Conservation (phyloP, 352 stramenopile genomes). For the Thalassiosira livingstoniorum region DNA sequence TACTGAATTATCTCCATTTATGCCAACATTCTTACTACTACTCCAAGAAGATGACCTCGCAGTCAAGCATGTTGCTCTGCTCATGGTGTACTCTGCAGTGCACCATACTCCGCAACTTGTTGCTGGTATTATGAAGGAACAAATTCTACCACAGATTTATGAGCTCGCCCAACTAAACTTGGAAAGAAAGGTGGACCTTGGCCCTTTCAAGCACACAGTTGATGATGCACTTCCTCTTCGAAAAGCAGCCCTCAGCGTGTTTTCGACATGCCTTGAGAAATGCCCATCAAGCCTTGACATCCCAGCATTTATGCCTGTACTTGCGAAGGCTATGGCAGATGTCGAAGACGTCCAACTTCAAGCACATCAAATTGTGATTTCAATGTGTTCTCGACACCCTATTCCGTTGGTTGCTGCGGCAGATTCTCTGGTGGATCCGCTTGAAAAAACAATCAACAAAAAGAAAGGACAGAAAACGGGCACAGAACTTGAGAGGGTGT, state of each 20-base stretch:
- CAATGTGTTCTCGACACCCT: slow-evolving; percentile 88
- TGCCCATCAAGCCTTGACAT: slow-evolving; percentile 93
- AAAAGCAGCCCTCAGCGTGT: slow-evolving; percentile 93
- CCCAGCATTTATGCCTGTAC: slow-evolving; percentile 91
- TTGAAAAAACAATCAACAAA: slow-evolving; percentile 96
- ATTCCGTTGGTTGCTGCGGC: slow-evolving; percentile 89
- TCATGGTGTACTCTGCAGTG: slow-evolving; percentile 95
- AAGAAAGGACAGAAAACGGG: slow-evolving; percentile 96
- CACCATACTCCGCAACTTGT: slow-evolving; percentile 92
- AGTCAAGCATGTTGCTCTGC: slow-evolving; percentile 93
- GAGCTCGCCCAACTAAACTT: slow-evolving; percentile 91
- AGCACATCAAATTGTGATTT: slow-evolving; percentile 96
- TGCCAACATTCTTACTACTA: slow-evolving; percentile 92
- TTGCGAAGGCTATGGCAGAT: slow-evolving; percentile 92
- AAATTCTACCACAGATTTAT: slow-evolving; percentile 92
- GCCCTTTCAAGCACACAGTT: slow-evolving; percentile 99
- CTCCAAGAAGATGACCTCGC: slow-evolving; percentile 94
- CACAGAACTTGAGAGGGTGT: slow-evolving; percentile 94
- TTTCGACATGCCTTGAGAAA: slow-evolving; percentile 95
- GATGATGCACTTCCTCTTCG: slow-evolving; percentile 88
- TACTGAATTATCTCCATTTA: slow-evolving; percentile 67
- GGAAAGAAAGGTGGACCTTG: slow-evolving; percentile 96
- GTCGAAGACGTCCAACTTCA: slow-evolving; percentile 96
- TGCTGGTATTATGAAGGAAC: slow-evolving; percentile 82
- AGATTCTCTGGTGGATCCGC: slow-evolving; percentile 90